Percentiles rank a stretch among this genome's conserved stretches.
Conservation (phyloP, 139 green algal genomes). For the Auxenochlorella pyrenoidosa region DNA sequence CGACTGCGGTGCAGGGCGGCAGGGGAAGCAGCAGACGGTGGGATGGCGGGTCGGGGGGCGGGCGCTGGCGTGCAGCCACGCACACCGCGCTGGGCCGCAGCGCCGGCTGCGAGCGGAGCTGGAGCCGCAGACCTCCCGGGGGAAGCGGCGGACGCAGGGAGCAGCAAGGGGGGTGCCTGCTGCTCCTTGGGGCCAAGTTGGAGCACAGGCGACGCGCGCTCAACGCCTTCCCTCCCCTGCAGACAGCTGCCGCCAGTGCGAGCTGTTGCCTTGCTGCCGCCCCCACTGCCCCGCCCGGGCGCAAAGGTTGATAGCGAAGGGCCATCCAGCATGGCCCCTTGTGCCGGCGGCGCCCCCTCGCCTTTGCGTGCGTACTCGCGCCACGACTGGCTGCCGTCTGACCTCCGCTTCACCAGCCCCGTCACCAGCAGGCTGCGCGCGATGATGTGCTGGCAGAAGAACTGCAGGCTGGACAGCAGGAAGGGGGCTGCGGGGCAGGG, state of each 20-base stretch:
- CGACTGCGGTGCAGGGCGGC: conserved; percentile 58
- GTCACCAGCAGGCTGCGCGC: conserved; percentile 58
- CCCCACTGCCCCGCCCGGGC: too few relatives aligned
- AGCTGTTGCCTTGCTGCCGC: too few relatives aligned
- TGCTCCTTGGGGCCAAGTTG: too few relatives aligned
- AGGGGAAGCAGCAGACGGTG: not conserved
- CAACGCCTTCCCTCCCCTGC: too few relatives aligned
- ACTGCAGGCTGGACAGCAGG: conserved; percentile 76
- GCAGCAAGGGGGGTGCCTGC: not conserved
- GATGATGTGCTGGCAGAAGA: conserved; percentile 77
- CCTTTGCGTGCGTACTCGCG: conserved; percentile 54
- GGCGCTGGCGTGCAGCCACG: not conserved
- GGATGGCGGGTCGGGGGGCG: not conserved
- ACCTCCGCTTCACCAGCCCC: conserved; percentile 50
- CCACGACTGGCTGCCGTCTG: conserved; percentile 57
- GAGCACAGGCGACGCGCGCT: too few relatives aligned
- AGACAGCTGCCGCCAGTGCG: too few relatives aligned
- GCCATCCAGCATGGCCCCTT: too few relatives aligned
- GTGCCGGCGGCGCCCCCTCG: too few relatives aligned
- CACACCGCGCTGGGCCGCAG: too few relatives aligned
- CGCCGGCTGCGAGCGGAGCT: too few relatives aligned
- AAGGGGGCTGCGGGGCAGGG: conserved; percentile 61
- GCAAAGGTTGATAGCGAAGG: too few relatives aligned
- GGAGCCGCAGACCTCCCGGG: not conserved
- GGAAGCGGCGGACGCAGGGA: too few relatives aligned